Evolutionary conservation across 768 basidiomycete species (phyloP), one percentile per base, ranked within the genome.

Genomic region (Russula compacta): DNA sequence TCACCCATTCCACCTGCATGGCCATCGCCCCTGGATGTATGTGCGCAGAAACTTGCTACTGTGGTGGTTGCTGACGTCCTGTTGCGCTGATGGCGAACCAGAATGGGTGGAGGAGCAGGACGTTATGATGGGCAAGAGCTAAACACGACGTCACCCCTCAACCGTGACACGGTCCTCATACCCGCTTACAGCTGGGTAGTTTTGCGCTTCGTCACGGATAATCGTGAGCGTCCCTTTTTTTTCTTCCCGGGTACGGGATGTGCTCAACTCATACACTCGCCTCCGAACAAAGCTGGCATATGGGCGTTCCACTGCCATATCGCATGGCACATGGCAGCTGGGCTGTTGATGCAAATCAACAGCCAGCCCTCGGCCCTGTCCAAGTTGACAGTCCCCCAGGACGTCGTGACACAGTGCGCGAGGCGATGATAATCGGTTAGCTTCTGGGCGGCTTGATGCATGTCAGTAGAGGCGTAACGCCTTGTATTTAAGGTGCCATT

Each of bases 291-390:
- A 62, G 58, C 62, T 33, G 62, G 64, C 21, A 6, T 60, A 21
- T 66, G 58, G 62, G 62, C 64, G 24, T 66, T 61, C 52, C 64
- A 66, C 44, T 63, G 61, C 21, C 64, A 65, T 24, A 17, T 65
- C 6, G 44, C 49, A 42, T 64, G 58, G 62, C 62, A 65, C 14
- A 63, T 65, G 64, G 57, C 57, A 0, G 61, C 64, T 0, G 64
- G 64, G 21, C 19, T 62, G 50, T 32, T 64, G 15, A 53, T 64
- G 54, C 62, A 64, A 51, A 44, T 64, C 32, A 64, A 17, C n/a
- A 58, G 36, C 12, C 51, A 40, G 15, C 53, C 55, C 19, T 53
- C 55, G 9, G n/a, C 17, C 11, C 32, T 64, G 12, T 62, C 61
- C 11, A 29, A 21, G 36, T n/a, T 58, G 24, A 43, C 56, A 12